Evolutionary conservation across 2,329 filamentous ascomycete genomes (phyloP).

Genomic region (Exophiala sp.): DNA sequence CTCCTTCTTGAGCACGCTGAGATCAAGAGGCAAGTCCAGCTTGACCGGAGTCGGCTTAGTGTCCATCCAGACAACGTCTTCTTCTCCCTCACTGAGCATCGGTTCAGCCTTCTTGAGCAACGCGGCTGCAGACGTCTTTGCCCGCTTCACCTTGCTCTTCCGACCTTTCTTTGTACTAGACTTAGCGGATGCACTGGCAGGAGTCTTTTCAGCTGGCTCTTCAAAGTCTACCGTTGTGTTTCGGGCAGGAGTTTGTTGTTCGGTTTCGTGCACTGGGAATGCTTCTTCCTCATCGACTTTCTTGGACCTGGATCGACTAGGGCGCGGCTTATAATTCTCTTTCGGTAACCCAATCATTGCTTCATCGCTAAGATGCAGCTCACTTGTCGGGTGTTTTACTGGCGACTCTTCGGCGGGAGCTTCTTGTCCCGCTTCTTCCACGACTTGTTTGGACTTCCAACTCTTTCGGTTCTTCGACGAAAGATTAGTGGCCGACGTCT

Average conservation of each 20-base stretch:
- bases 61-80: conserved; percentile 29
- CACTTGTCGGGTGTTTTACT: conserved; percentile 21
- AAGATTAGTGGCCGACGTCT: conserved; percentile 11
- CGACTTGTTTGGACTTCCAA: conserved; percentile 13
- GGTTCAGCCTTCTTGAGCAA: conserved; percentile 19
- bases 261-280: not conserved
- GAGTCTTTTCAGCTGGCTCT: conserved; percentile 7
- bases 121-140: conserved; percentile 27
- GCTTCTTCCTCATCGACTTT: conserved; percentile 14
- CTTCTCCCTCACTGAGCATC: conserved; percentile 27
- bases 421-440: conserved; percentile 3
- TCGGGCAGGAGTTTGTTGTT: conserved; percentile 4
- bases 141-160: conserved; percentile 28
- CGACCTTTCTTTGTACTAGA: conserved; percentile 20
- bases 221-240: not conserved
- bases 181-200: conserved; percentile 5
- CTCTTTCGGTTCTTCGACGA: conserved; percentile 17
- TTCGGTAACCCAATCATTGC: conserved; percentile 27
- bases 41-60: conserved; percentile 25
- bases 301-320: conserved; percentile 26
- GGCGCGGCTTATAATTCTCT: conserved; percentile 28
- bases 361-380: conserved; percentile 26
- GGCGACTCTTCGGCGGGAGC: conserved; percentile 4
- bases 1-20: conserved; percentile 24
- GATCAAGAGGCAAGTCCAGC: conserved; percentile 24